Evolutionary conservation across 2,329 filamentous ascomycete species (phyloP), one percentile per base, ranked within the genome.

Genomic region (Fusarium sambucinum): DNA sequence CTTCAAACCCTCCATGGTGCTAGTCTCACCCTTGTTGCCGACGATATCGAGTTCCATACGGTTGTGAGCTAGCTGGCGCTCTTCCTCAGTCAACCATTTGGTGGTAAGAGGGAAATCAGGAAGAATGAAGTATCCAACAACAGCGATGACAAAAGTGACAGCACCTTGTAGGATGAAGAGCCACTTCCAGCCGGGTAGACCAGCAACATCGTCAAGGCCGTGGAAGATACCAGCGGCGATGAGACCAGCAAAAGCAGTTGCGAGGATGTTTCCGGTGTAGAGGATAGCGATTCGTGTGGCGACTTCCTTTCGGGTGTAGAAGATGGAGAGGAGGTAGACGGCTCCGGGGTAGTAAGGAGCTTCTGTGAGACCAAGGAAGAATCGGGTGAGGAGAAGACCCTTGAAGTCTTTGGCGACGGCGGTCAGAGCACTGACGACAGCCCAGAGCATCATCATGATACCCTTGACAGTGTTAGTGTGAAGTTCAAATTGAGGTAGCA

Each of bases 131-230:
- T 70, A 77, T 6, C 75, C 73, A 1, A 51, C 9, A 10, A 77
- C 33, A 10, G 74, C 74, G 10, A 76, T 67, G 14, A 74, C 61
- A 11, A 77, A 73, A 2, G 75, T 76, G 13, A 77, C 82, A 2
- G 82, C 80, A 16, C 89, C 89, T 75, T 92, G 89, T 9, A 91
- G 86, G 48, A 92, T 89, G 74, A 91, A 92, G 0, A 91, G 81
- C 74, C 77, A 79, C 46, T 73, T 75, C 77, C 77, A 78, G 3
- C 76, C 76, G 4, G 67, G 59, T 3, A 78, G 37, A 1, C 73
- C 71, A 14, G 55, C 66, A 5, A 70, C 59, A 2, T 73, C 74
- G 12, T 76, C 75, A 32, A 78, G 68, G 1, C 71, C 71, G 19
- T 70, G 74, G 53, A 83, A 83, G 19, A 82, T 79, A 7, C 78